These are phyloP conservation scores for Diplodia scrobiculata DNA, from an alignment of 2,329 filamentous ascomycete genomes.

Conservation along the genomic window DNA sequence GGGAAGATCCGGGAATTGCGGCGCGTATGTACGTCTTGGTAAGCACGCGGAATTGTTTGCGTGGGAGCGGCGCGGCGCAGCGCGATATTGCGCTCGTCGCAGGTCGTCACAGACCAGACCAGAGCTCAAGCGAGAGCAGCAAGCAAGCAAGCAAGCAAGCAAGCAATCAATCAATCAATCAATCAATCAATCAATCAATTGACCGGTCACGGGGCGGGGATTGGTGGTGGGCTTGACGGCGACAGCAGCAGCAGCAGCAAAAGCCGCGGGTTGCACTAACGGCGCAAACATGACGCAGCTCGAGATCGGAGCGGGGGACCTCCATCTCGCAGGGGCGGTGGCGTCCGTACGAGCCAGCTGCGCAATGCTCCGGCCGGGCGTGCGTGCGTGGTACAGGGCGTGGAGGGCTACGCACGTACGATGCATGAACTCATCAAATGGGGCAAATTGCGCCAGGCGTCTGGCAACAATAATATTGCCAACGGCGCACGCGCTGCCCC, in stretches of 20 bases:
- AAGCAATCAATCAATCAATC: background rate
- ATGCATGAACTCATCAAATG: constrained; percentile 26
- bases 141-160: background rate
- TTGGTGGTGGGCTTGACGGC: background rate
- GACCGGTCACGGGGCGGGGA: too few relatives aligned
- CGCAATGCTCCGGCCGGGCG: constrained; percentile 4
- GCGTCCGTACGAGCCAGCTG: background rate
- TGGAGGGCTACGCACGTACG: constrained; percentile 25
- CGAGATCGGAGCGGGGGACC: constrained; percentile 3
- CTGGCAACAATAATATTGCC: constrained; percentile 23
- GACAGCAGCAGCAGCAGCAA: too few relatives aligned
- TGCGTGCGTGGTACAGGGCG: constrained; percentile 1
- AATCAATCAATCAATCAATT: background rate
- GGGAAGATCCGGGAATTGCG: background rate
- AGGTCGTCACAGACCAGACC: constrained; percentile 1
- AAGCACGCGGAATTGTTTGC: constrained; percentile 3
- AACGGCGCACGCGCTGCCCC: constrained; percentile 19
- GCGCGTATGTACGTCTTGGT: background rate
- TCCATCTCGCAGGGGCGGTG: background rate
- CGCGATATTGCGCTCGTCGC: constrained; percentile 23
- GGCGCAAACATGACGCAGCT: background rate
- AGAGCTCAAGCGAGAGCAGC: background rate
- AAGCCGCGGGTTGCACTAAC: constrained; percentile 1
- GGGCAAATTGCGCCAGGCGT: constrained; percentile 24
- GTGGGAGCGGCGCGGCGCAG: background rate